Conservation (phyloP, 352 stramenopile genomes). For the Pythium monospermum region DNA sequence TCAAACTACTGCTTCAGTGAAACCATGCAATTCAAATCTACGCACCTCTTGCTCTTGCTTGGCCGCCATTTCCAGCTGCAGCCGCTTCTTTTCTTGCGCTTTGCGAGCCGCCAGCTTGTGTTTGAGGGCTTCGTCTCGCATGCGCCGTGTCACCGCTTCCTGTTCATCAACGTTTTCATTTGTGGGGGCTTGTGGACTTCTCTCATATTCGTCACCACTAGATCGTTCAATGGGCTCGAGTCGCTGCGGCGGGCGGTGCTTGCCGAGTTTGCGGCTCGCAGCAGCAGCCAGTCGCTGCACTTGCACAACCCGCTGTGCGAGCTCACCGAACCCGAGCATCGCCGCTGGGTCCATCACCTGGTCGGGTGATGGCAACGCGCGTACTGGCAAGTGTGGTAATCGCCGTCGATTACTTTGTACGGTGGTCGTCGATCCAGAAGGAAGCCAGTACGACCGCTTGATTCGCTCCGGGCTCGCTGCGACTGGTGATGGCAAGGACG, state of each 20-base stretch:
- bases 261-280: not conserved
- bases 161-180: not conserved
- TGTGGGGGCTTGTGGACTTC: not conserved
- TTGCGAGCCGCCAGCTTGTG: conserved; percentile 5
- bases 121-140: conserved; percentile 4
- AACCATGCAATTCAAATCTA: not conserved
- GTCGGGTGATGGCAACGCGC: not conserved
- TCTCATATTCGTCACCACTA: too few relatives aligned
- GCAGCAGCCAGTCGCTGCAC: conserved; percentile 14
- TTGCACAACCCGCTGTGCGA: conserved; percentile 1
- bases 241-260: conserved; percentile 7
- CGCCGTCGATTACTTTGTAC: not conserved
- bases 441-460: conserved; percentile 74
- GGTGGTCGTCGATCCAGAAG: conserved; percentile 26
- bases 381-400: conserved; percentile 1
- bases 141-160: not conserved
- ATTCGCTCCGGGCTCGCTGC: conserved; percentile 12
- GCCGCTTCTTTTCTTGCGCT: conserved; percentile 9
- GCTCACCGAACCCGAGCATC: not conserved
- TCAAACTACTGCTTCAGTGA: not conserved
- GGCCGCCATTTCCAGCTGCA: not conserved
- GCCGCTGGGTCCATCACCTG: not conserved
- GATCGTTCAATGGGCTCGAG: conserved; percentile 7
- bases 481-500: conserved; percentile 18
- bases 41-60: conserved; percentile 20